Conservation (phyloP, 805 yeast genomes). For the Candida broadrunensis region DNA sequence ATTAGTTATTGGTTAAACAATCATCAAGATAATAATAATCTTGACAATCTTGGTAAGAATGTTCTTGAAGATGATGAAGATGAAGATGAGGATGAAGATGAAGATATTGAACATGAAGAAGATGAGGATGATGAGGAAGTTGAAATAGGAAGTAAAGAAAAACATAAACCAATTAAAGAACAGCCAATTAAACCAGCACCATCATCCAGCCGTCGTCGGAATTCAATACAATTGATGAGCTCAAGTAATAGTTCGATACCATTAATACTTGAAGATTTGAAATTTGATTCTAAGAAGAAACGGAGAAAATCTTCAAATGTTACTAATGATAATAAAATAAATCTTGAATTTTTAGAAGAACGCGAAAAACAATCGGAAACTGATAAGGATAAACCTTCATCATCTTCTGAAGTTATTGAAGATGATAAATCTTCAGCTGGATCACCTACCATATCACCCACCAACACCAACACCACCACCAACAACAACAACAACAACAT, state of each 20-base stretch:
- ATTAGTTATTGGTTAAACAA: conserved; percentile 33
- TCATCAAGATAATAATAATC: background rate
- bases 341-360: too few species aligned
- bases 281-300: background rate
- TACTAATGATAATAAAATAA: background rate
- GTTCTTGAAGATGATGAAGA: background rate
- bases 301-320: conserved; percentile 3
- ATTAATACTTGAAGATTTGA: background rate
- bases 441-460: background rate
- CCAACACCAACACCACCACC: background rate
- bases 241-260: background rate
- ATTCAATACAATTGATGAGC: background rate
- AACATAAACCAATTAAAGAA: background rate
- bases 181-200: background rate
- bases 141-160: background rate
- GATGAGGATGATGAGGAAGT: background rate
- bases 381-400: background rate
- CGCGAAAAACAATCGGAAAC: too few species aligned
- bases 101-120: background rate
- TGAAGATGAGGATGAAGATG: background rate
- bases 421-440: too few species aligned
- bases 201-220: background rate
- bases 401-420: background rate
- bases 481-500: background rate
- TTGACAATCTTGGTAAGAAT: background rate